Evolutionary conservation across 2,329 filamentous ascomycete genomes (phyloP).

Genomic region (Sporothrix dimorphospora): DNA sequence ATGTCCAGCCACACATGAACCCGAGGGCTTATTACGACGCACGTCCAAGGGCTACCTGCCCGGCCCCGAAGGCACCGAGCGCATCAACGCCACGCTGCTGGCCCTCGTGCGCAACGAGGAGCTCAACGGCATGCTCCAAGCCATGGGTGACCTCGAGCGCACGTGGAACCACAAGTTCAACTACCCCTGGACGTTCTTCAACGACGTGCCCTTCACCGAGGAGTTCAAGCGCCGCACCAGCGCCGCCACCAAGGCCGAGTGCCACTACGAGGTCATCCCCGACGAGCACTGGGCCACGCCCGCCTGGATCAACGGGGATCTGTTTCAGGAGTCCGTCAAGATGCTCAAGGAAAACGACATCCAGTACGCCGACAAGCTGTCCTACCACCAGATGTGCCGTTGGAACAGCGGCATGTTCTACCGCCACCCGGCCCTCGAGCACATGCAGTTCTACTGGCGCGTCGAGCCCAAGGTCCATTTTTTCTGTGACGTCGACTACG

Average conservation of each 20-base stretch:
- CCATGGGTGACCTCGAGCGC: slow-evolving; percentile 87
- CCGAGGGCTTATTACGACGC: slow-evolving; percentile 73
- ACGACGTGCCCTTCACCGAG: slow-evolving; percentile 88
- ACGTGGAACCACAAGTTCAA: slow-evolving; percentile 99
- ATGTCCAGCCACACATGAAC: slow-evolving; percentile 75
- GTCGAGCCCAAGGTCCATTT: slow-evolving; percentile 99
- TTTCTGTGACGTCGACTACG: slow-evolving; percentile 98
- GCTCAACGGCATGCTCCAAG: slow-evolving; percentile 77
- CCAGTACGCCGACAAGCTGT: slow-evolving; percentile 85
- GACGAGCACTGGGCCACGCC: slow-evolving; percentile 92
- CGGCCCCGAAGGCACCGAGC: slow-evolving; percentile 72
- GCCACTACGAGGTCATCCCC: slow-evolving; percentile 86
- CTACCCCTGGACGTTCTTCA: slow-evolving; percentile 99
- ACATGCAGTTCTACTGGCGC: slow-evolving; percentile 94
- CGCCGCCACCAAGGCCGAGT: slow-evolving; percentile 84
- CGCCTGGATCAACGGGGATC: slow-evolving; percentile 85
- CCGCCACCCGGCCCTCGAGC: slow-evolving; percentile 83
- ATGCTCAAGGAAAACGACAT: slow-evolving; percentile 82
- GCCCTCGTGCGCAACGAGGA: slow-evolving; percentile 93
- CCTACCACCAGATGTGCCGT: slow-evolving; percentile 98
- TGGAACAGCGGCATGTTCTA: slow-evolving; percentile 99
- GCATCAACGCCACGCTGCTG: slow-evolving; percentile 91
- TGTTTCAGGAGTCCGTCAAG: slow-evolving; percentile 82
- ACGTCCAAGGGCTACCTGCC: slow-evolving; percentile 77
- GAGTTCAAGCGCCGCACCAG: slow-evolving; percentile 87